phyloP scores from a whole-genome alignment of 106 monocot genomes.

The Phalaenopsis equestris region DNA sequence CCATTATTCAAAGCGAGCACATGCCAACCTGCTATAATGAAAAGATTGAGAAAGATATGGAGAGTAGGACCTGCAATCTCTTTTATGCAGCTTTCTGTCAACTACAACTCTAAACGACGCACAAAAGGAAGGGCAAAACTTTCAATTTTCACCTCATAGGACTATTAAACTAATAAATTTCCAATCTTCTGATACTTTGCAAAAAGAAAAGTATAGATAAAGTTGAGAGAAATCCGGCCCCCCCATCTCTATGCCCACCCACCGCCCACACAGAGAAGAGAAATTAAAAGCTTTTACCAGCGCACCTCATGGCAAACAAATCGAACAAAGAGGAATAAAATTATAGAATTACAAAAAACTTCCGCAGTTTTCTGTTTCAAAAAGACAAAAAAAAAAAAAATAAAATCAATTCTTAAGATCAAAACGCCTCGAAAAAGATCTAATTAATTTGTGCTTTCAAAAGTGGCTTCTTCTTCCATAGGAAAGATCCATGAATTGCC shows the following conservation, averaged over 20 bases:
- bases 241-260: not conserved
- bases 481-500: not conserved
- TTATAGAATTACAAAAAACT: not conserved
- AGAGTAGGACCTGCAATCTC: not conserved
- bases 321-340: not conserved
- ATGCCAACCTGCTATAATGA: constrained; percentile 5
- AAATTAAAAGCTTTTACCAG: not conserved
- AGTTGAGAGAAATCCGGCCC: not conserved
- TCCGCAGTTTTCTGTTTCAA: not conserved
- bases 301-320: not conserved
- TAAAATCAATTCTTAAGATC: not conserved
- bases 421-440: not conserved
- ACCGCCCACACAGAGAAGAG: not conserved
- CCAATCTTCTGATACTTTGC: not conserved
- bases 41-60: constrained; percentile 4
- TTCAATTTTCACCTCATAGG: not conserved
- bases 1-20: constrained; percentile 4
- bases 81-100: constrained; percentile 5
- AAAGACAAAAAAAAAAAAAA: too few relatives aligned
- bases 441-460: not conserved
- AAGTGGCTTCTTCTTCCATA: not conserved
- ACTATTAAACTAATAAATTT: not conserved
- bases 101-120: not conserved
- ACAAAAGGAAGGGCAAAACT: not conserved
- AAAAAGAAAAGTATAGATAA: not conserved